Percentiles rank a stretch among this genome's conserved stretches.
Conservation (phyloP, 768 basidiomycete genomes). For the Cytidiella melzeri region DNA sequence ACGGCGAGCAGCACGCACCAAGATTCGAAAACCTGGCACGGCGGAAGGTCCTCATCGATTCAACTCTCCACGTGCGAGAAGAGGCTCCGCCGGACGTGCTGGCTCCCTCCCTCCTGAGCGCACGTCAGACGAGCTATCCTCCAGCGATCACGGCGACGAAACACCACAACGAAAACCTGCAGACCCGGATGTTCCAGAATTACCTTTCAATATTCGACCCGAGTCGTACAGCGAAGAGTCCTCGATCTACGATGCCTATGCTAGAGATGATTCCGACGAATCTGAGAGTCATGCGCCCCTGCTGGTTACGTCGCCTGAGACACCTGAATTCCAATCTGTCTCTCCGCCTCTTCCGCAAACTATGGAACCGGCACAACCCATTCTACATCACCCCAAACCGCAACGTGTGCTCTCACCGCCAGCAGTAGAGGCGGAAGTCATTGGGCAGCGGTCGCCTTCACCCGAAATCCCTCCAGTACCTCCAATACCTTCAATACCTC, state of each 20-base stretch:
- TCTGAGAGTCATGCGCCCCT: slow-evolving; percentile 11
- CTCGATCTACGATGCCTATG: slow-evolving; percentile 82
- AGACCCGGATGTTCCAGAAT: slow-evolving; percentile 42
- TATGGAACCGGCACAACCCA: slow-evolving; percentile 8
- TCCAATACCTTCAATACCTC: slow-evolving; percentile 10
- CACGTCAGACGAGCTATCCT: slow-evolving; percentile 65
- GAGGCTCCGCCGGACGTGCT: slow-evolving; percentile 26
- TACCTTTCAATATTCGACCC: slow-evolving; percentile 41
- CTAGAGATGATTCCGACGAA: slow-evolving; percentile 41
- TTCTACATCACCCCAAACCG: slow-evolving; percentile 62
- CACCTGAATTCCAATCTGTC: slow-evolving; percentile 10
- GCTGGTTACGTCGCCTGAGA: slow-evolving; percentile 14
- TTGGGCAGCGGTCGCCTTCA: slow-evolving; percentile 49
- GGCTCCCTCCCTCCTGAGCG: slow-evolving; percentile 38
- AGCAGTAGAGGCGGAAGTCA: slow-evolving; percentile 29
- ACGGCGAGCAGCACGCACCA: slow-evolving; percentile 87
- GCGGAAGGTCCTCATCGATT: slow-evolving; percentile 85
- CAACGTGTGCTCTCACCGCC: slow-evolving; percentile 46
- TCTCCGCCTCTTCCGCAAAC: slow-evolving; percentile 5
- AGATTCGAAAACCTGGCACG: slow-evolving; percentile 82
- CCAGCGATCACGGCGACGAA: slow-evolving; percentile 55
- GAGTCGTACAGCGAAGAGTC: slow-evolving; percentile 79
- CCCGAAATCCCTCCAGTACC: slow-evolving; percentile 28
- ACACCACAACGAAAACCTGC: slow-evolving; percentile 30
- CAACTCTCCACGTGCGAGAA: slow-evolving; percentile 37